Evolutionary conservation across 805 yeast species (phyloP).

Genomic region (Nakazawaea peltata): DNA sequence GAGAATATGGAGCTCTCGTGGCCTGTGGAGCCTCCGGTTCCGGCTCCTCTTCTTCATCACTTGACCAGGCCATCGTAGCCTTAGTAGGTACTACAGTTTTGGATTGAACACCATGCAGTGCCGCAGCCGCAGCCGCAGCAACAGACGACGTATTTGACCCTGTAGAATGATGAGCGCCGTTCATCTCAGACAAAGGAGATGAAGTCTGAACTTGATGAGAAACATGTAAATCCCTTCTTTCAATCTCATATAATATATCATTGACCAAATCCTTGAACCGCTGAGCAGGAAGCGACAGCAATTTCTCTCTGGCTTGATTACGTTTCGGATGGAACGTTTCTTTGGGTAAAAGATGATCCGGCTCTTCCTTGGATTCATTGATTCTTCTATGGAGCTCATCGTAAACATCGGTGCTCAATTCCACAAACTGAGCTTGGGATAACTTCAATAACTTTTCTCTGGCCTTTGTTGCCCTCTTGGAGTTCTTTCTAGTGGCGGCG

Average conservation of each 20-base stretch:
- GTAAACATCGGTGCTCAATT: constrained; percentile 87
- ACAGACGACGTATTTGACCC: neutral
- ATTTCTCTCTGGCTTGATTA: constrained; percentile 89
- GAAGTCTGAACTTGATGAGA: constrained; percentile 2
- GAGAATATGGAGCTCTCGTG: neutral
- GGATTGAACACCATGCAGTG: constrained; percentile 39
- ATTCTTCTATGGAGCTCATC: constrained; percentile 85
- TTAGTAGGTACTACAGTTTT: constrained; percentile 77
- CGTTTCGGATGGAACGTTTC: constrained; percentile 82
- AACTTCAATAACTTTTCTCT: constrained; percentile 78
- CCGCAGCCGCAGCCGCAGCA: constrained; percentile 1
- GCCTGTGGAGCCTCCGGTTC: neutral
- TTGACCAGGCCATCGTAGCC: constrained; percentile 82
- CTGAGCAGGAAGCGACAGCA: constrained; percentile 72
- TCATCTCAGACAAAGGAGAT: constrained; percentile 22
- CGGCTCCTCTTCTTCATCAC: constrained; percentile 66
- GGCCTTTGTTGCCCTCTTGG: constrained; percentile 70
- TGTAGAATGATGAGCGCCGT: constrained; percentile 6
- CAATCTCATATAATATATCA: constrained; percentile 83
- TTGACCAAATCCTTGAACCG: constrained; percentile 86
- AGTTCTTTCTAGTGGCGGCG: constrained; percentile 30
- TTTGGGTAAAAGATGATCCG: constrained; percentile 61
- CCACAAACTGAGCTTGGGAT: constrained; percentile 76
- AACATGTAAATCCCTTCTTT: constrained; percentile 56
- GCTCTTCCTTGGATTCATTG: constrained; percentile 45